Base-by-base conservation (phyloP, 192 early-diverging fungal genomes). In the Rhizophagus prolifer region DNA sequence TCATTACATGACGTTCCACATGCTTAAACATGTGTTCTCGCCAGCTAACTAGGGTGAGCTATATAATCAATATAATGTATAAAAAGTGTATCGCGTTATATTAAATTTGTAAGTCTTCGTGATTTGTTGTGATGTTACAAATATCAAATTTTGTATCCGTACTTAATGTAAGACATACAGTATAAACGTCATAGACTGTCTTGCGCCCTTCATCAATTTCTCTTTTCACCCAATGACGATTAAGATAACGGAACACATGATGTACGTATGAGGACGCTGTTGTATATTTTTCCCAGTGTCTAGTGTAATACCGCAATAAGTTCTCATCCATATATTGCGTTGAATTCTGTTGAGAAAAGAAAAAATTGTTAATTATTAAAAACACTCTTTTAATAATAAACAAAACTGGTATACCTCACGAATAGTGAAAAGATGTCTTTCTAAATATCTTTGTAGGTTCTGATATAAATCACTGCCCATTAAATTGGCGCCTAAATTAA, bases 221-320 rank as follows among this genome's bases (percentile, higher is more conserved):
- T 78, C 97, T 88, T 83, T 94, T 96, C 59, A 98, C 94, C 97
- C 97, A 99, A 82, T 96, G 93, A 46, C 96, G 90, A 83, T 99
- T 99, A 65, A 99, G 87, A 81, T 99, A 99, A 16, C 86, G 85
- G 78, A 98, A 98, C 64, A 97, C 86, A 80, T 98, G 94, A 82
- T 98, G 90, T 65, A 98, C 91, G 76, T 89, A 91, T 66, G 87
- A 88, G 25, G 93, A 89, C 7, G 95, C 93, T n/a, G 88, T 86
- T 14, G 95, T 97, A 79, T 93, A 99, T 80, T 92, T 89, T 54
- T 83, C 84, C 97, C 97, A 99, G 80, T 97, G 90, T 60, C 83
- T 85, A 64, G 93, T 95, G 82, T 98, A 98, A 77, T 91, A 97
- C 14, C 85, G 85, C 70, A 98, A 86, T 68, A 98, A 86, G 10